These are phyloP conservation scores for Brassica juncea DNA, from an alignment of 345 rosid species.

Conservation along the genomic window DNA sequence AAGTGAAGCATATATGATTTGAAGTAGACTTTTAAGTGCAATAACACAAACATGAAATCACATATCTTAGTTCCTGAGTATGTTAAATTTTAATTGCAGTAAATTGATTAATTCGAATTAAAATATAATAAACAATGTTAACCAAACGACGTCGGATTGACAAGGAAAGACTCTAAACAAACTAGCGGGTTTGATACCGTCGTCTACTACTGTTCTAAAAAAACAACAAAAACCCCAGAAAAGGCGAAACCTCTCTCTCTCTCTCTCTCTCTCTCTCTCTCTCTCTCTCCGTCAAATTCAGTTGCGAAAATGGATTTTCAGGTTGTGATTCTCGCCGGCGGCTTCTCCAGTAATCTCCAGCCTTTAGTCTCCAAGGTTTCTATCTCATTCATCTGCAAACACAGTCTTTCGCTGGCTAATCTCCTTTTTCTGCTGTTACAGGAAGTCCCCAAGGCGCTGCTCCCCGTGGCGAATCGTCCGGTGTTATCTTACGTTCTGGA, in stretches of 20 bases:
- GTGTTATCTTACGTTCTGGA: conserved; percentile 80
- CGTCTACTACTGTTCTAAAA: conserved; percentile 7
- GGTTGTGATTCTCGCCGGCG: conserved; percentile 90
- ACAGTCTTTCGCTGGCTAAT: not conserved
- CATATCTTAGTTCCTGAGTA: not conserved
- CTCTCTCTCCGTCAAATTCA: conserved; percentile 14
- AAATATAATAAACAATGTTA: not conserved
- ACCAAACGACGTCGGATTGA: not conserved
- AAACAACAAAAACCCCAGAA: conserved; percentile 33
- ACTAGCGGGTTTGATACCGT: conserved; percentile 11
- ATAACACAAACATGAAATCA: not conserved
- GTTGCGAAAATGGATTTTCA: conserved; percentile 74
- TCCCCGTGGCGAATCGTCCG: conserved; percentile 93
- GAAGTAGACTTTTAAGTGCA: not conserved
- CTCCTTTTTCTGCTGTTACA: conserved; percentile 28
- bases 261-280: not conserved
- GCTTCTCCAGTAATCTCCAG: conserved; percentile 65
- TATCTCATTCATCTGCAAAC: conserved; percentile 3
- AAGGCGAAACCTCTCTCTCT: conserved; percentile 22
- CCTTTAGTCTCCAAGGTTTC: conserved; percentile 88
- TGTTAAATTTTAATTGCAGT: not conserved
- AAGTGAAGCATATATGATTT: not conserved
- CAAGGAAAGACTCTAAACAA: not conserved
- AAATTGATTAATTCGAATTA: not conserved
- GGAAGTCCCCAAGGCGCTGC: conserved; percentile 92